Evolutionary conservation across 1,284 basidiomycete genomes (phyloP), one percentile per base, ranked within the genome.

Genomic region (Exobasidium cylindrosporum): DNA sequence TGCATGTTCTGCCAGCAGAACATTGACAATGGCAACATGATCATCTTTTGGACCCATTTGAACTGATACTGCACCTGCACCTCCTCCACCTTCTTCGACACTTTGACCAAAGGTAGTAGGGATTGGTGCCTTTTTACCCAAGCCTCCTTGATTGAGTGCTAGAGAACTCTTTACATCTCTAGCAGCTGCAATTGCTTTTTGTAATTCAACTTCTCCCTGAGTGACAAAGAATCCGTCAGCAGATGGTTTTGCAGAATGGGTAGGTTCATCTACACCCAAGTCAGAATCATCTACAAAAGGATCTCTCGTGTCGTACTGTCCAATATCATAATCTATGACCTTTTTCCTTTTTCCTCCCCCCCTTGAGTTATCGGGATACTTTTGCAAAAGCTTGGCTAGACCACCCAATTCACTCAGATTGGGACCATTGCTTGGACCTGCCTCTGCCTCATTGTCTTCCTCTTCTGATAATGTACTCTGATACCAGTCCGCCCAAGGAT

Each of bases 241-340:
- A 81, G 90, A 92, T 1, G 93, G 94, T 81, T 92, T 88, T n/a
- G 89, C 91, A 74, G 92, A 90, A 81, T 87, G 91, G 1, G 89
- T 92, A 1, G 92, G 88, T 76, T 94, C 88, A 81, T 97, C 93
- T 46, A 94, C 83, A 23, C 87, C 87, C 59, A 96, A 85, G 78
- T 98, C 94, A 0, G 92, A 92, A 81, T 98, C 95, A 83, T 98
- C 95, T 75, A 98, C 97, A 82, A 97, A 97, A 0, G 91, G 90
- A 81, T 98, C 95, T 1, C 85, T 84, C 21, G 88, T 84, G 81
- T 98, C 94, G 83, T 98, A 98, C 23, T 81, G 80, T 13, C 47
- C 47, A 53, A 81, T 81, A 30, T 75, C 72, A 28, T 73, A 72
- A 53, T 74, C 70, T 54, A 66, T 69, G 58, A 70, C 68, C 11